Evolutionary conservation across 345 rosid genomes (phyloP), one percentile per base, ranked within the genome.

Genomic region (Corchorus olitorius): DNA sequence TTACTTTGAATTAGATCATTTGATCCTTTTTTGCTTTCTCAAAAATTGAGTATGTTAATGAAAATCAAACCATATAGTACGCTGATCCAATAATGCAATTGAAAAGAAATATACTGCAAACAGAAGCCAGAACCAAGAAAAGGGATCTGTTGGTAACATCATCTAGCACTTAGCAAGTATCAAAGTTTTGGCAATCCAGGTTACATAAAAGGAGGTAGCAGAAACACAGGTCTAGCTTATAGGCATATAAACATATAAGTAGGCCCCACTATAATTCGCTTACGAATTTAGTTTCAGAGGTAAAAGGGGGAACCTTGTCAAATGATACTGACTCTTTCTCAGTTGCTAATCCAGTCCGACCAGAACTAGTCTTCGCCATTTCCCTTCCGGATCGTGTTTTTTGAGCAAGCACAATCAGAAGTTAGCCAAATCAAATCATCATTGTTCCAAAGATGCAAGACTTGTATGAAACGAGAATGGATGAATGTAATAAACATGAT

Each of bases 281-380:
- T 41, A 60, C 4, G 6, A 43, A 56, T 45, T 35, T 49, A 55
- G 19, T 46, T 49, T 72, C 66, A 68, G 55, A 64, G 62, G 62
- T 9, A 63, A 17, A 75, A 83, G 73, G 14, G 37, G 64, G 65
- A 33, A 96, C 98, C 97, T 92, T 89, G 77, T 93, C 97, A 89
- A 96, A 90, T 78, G 95, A 88, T 82, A 83, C 90, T 17, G 84
- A 82, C 72, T 86, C 93, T 75, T 79, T 84, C 70, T 73, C 82
- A 65, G 77, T 72, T 48, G 81, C 76, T 46, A 82, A 77, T 75
- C 78, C 85, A 73, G 82, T 79, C 82, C 82, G 76, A 82, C 78
- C 84, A 76, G 77, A 77, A 65, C n/a, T 65, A 20, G 78, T 82
- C 73, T 88, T 89, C 61, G 76, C 45, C 65, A 80, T 73, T 56